Base-by-base conservation (phyloP, 768 basidiomycete genomes). In the Russula dissimulans region DNA sequence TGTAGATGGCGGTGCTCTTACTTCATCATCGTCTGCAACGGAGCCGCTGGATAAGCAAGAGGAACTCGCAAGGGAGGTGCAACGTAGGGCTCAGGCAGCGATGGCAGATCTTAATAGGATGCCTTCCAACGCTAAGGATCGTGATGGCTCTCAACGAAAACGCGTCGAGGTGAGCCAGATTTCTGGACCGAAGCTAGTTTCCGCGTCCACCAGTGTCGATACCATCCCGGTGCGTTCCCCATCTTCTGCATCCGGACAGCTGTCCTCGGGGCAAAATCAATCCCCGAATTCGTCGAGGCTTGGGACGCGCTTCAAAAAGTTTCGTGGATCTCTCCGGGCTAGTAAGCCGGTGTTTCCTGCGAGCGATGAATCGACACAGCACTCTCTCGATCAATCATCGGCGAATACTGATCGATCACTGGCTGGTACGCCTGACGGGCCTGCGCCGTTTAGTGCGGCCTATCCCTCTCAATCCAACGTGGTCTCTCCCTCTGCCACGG, bases 231-330 rank as follows among this genome's bases (percentile, higher is more conserved):
- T 70, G 34, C 69, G 66, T 31, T 66, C 67, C 2, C 63, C 64
- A 9, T 67, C 68, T 36, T 61, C 63, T 17, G 64, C 66, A 29
- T 66, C 69, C 17, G 62, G 65, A 18, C 62, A 63, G 17, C 49
- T 65, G 29, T 50, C 65, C 14, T 51, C 54, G 45, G 64, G 54
- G 10, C 64, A 66, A 31, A 49, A 51, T 31, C 59, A 60, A 26
- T 47, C 60, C 46, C 14, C 31, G n/a, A 57, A 62, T 46, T n/a
- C 65, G 15, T 81, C 81, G 0, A 87, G 82, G 69, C 79, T 91
- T 60, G 84, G 86, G 47, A 81, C 83, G 43, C 82, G 88, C 26
- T 83, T 92, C 76, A 86, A 82, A 71, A 84, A 80, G 67, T 72
- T 92, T 50, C 78, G 85, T 54, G 81, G 87, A 53, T 86, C 86